phyloP scores from a whole-genome alignment of 768 basidiomycete species.

The Boletales sp. region DNA sequence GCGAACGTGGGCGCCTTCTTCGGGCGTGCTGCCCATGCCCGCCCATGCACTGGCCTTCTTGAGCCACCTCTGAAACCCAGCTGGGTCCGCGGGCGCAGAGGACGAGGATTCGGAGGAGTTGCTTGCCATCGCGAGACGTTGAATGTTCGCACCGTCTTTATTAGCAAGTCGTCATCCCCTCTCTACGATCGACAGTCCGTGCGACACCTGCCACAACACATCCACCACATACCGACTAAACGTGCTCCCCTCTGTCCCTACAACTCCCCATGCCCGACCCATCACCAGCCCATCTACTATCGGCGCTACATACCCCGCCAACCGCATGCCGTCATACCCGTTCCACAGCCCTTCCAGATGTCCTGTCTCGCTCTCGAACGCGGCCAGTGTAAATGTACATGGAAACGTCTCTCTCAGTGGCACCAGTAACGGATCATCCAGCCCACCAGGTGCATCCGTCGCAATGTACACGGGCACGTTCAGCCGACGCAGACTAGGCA shows the following conservation, averaged over 20 bases:
- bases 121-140: slow-evolving; percentile 29
- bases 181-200: slow-evolving; percentile 47
- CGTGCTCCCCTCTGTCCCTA: slow-evolving; percentile 73
- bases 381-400: slow-evolving; percentile 55
- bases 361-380: slow-evolving; percentile 38
- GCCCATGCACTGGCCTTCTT: slow-evolving; percentile 45
- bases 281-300: slow-evolving; percentile 72
- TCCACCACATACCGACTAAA: slow-evolving; percentile 69
- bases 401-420: slow-evolving; percentile 55
- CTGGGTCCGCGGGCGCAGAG: slow-evolving; percentile 20
- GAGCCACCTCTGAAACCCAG: slow-evolving; percentile 50
- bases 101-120: slow-evolving; percentile 10
- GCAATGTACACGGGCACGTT: slow-evolving; percentile 66
- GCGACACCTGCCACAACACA: slow-evolving; percentile 61
- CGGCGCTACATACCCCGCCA: slow-evolving; percentile 51
- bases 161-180: slow-evolving; percentile 29
- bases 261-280: slow-evolving; percentile 51
- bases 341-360: slow-evolving; percentile 38
- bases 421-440: slow-evolving; percentile 39
- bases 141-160: slow-evolving; percentile 15
- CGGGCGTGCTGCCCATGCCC: slow-evolving; percentile 46
- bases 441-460: slow-evolving; percentile 50
- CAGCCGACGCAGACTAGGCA: slow-evolving; percentile 32
- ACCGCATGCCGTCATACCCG: slow-evolving; percentile 43
- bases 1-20: slow-evolving; percentile 40